These are phyloP conservation scores for Penicillium sumatraense DNA, from an alignment of 2,329 filamentous ascomycete genomes.

Conservation along the genomic window DNA sequence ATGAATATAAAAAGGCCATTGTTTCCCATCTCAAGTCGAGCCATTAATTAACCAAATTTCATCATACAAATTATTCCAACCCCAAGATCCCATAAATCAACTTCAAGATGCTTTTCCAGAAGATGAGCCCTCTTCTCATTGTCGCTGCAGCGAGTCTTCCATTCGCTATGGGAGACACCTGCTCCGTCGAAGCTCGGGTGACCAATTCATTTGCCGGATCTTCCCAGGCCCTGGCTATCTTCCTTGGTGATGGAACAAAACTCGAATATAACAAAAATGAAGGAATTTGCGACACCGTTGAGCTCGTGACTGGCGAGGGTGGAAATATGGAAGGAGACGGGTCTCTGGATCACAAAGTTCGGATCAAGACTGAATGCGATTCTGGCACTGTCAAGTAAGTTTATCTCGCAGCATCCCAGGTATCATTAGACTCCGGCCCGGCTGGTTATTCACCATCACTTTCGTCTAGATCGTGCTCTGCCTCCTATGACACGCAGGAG, in stretches of 20 bases:
- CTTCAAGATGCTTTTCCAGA: background rate
- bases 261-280: background rate
- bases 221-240: background rate
- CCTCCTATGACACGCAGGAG: background rate
- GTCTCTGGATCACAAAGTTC: background rate
- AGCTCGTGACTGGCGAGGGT: background rate
- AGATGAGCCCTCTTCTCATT: background rate
- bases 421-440: too few relatives aligned
- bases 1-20: background rate
- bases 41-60: background rate
- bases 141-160: background rate
- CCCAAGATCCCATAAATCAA: background rate
- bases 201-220: background rate
- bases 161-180: background rate
- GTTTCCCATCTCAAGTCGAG: background rate
- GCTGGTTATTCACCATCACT: background rate
- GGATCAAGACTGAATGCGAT: background rate
- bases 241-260: background rate
- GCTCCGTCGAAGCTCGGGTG: background rate
- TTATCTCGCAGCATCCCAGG: background rate
- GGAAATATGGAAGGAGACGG: background rate
- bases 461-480: background rate
- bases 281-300: background rate
- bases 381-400: background rate
- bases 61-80: background rate